Conservation (phyloP, 2,329 filamentous ascomycete genomes). For the Phaeosphaeriaceae sp. region DNA sequence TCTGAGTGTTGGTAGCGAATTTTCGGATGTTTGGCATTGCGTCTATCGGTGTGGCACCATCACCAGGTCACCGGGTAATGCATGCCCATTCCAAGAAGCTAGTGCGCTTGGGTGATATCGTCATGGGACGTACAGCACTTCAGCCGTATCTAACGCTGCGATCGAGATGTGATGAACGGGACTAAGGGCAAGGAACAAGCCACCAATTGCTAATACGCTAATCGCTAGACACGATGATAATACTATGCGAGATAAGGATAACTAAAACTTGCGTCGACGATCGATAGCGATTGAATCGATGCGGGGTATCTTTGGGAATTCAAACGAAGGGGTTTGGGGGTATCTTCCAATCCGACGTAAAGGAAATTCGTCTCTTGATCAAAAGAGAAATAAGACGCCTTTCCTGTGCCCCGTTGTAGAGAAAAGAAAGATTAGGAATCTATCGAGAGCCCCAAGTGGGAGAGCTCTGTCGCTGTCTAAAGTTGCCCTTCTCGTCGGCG, state of each 20-base stretch:
- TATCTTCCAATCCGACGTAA: constrained; percentile 27
- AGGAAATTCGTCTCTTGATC: constrained; percentile 18
- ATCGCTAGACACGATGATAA: background rate
- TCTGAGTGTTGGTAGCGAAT: constrained; percentile 9
- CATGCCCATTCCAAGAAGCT: constrained; percentile 1
- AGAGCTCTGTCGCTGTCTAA: constrained; percentile 45
- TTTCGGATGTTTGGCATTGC: background rate
- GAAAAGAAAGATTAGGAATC: constrained; percentile 2
- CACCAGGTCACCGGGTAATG: constrained; percentile 19
- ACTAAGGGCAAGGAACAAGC: background rate
- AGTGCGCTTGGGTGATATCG: constrained; percentile 6
- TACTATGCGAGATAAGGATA: background rate
- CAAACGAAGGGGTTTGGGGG: constrained; percentile 28
- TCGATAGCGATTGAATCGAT: constrained; percentile 27
- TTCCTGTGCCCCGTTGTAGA: background rate
- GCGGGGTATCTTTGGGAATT: constrained; percentile 29
- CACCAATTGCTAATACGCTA: background rate
- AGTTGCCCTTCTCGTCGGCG: constrained; percentile 48
- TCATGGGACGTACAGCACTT: constrained; percentile 10
- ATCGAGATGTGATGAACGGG: constrained; percentile 4
- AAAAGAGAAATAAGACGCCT: background rate
- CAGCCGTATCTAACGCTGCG: background rate
- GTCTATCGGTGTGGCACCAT: constrained; percentile 2
- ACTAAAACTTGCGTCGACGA: background rate
- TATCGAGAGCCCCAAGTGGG: constrained; percentile 49